These are phyloP conservation scores for Mycocentrospora acerina DNA, from an alignment of 2,329 filamentous ascomycete species.

Conservation along the genomic window DNA sequence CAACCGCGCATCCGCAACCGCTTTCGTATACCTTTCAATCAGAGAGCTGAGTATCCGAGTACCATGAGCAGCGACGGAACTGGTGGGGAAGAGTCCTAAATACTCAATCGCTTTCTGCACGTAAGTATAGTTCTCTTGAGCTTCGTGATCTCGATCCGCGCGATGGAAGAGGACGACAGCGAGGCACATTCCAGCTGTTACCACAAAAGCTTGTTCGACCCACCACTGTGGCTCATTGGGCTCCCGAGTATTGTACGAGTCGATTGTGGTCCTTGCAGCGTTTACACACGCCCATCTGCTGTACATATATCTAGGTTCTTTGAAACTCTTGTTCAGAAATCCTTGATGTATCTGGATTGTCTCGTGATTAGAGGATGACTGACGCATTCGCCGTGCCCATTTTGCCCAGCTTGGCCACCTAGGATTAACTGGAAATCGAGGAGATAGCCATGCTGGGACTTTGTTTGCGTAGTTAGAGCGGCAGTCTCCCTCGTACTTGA, in stretches of 20 bases:
- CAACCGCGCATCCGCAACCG: conserved; percentile 12
- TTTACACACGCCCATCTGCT: conserved; percentile 46
- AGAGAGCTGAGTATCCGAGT: conserved; percentile 41
- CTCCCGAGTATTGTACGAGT: conserved; percentile 38
- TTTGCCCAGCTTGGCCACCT: conserved; percentile 45
- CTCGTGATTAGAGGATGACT: conserved; percentile 46
- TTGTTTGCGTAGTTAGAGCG: conserved; percentile 36
- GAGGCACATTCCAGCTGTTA: conserved; percentile 33
- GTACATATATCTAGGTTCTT: conserved; percentile 45
- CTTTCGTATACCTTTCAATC: conserved; percentile 31
- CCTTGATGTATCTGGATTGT: conserved; percentile 51
- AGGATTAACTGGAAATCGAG: conserved; percentile 34
- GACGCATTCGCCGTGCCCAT: conserved; percentile 44
- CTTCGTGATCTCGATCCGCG: conserved; percentile 21
- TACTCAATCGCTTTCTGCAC: conserved; percentile 37
- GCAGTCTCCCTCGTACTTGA: conserved; percentile 45
- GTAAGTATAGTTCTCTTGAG: conserved; percentile 24
- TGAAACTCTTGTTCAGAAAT: conserved; percentile 47
- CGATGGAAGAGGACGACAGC: conserved; percentile 33
- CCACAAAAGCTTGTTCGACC: conserved; percentile 42
- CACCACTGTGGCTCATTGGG: conserved; percentile 46
- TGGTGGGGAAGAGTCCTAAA: conserved; percentile 38
- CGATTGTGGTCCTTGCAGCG: conserved; percentile 45
- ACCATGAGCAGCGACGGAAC: conserved; percentile 44
- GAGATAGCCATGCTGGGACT: conserved; percentile 39